Conservation (phyloP, 2,329 filamentous ascomycete genomes). For the Xenoacremonium recifei region DNA sequence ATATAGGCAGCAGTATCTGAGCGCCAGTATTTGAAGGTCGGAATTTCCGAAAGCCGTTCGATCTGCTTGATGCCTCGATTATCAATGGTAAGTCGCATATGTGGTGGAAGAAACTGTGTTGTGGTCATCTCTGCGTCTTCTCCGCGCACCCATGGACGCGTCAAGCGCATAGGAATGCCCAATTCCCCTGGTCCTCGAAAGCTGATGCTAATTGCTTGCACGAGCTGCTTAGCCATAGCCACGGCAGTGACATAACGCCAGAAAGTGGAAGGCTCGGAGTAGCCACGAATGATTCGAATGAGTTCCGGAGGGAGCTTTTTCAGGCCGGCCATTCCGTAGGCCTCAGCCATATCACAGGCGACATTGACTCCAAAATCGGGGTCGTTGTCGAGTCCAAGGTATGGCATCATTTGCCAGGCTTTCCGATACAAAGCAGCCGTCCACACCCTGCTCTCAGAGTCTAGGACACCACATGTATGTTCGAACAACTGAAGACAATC, state of each 20-base stretch:
- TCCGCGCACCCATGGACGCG: background rate
- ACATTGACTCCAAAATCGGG: background rate
- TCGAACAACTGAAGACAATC: background rate
- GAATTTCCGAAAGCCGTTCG: background rate
- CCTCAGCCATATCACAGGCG: background rate
- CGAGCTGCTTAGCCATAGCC: background rate
- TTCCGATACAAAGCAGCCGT: background rate
- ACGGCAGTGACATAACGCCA: background rate
- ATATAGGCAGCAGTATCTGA: slow-evolving; percentile 1
- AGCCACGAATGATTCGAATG: background rate
- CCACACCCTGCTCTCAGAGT: background rate
- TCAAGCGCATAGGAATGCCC: background rate
- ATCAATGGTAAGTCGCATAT: slow-evolving; percentile 2
- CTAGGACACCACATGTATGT: background rate
- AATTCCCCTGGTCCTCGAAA: background rate
- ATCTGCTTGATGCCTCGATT: slow-evolving; percentile 3
- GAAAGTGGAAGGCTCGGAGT: background rate
- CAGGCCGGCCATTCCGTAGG: background rate
- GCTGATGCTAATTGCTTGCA: background rate
- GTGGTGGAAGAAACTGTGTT: background rate
- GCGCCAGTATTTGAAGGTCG: background rate
- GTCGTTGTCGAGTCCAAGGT: background rate
- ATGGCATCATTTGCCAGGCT: background rate
- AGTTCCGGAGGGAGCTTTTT: background rate
- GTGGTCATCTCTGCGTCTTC: background rate